These are phyloP conservation scores for Paraurostyla sp. DNA, from an alignment of 73 alveolate species.

Conservation along the genomic window DNA sequence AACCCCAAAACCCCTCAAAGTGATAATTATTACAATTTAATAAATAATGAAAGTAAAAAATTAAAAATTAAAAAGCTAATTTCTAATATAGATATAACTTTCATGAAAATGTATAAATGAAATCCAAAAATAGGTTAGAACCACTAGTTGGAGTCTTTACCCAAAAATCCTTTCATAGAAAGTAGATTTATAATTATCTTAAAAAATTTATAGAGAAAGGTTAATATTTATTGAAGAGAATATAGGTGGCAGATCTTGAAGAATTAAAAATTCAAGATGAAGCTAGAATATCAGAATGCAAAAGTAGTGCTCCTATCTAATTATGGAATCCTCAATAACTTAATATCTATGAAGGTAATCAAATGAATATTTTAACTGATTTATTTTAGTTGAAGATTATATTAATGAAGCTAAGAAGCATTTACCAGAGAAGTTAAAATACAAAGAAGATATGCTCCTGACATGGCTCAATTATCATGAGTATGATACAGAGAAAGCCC, in stretches of 20 bases:
- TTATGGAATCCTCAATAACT: constrained; percentile 14
- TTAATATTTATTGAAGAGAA: too few species aligned
- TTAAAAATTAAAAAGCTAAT: neutral
- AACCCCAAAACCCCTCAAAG: constrained; percentile 36
- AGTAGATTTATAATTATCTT: neutral
- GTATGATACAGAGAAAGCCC: constrained; percentile 40
- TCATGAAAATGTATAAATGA: constrained; percentile 29
- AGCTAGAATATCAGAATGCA: neutral
- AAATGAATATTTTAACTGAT: neutral
- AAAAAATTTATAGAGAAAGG: constrained; percentile 9
- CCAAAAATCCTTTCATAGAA: neutral
- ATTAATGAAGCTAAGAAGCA: neutral
- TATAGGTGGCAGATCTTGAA: neutral
- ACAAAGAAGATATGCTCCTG: neutral
- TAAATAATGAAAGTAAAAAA: neutral
- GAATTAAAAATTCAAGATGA: neutral
- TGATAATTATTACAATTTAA: neutral
- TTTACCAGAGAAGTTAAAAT: constrained; percentile 4
- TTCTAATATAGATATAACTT: neutral
- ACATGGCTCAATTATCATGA: constrained; percentile 39
- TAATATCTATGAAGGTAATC: constrained; percentile 3
- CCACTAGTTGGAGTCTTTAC: neutral
- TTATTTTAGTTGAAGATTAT: neutral
- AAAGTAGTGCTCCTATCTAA: neutral
- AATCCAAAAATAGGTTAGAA: neutral